Base-by-base conservation (phyloP, 768 basidiomycete species). In the Lactifluus subvellereus region DNA sequence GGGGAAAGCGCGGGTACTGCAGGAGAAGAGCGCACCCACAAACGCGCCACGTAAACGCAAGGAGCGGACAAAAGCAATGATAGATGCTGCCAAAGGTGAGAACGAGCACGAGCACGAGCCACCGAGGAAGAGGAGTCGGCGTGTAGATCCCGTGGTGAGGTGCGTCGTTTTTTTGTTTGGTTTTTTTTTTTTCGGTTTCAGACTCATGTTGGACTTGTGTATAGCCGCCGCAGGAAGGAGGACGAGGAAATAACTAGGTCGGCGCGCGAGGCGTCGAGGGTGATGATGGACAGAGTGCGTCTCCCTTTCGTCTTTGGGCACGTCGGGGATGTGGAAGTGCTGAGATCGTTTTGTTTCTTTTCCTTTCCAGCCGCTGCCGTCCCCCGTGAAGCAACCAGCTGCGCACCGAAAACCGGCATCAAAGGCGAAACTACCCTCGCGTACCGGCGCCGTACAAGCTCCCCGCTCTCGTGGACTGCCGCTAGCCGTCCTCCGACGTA, bases 401-500 rank as follows among this genome's bases (percentile, higher is more conserved):
- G 27, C n/a, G 20, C n/a, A 32, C 16, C 42, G 14, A 20, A 63
- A 59, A 54, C 51, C 30, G 3, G 11, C 57, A 3, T 42, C 47
- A n/a, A 55, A 45, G 18, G 27, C 32, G 18, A 64, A 59, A 35
- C 58, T 22, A n/a, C 37, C 38, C 8, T 59, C 50, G 9, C 35
- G 47, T 6, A 6, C 20, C 11, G 18, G 35, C 16, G 56, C 35
- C 3, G 22, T 10, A 14, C 37, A 1, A 35, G 32, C 14, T 10
- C n/a, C 14, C 20, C 62, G 57, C 14, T 18, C 53, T 10, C 57
- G 62, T n/a, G 58, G 62, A 0, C 54, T 50, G 16, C 62, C 62
- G 0, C 62, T 11, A 3, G 58, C 22, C 7, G 58, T 64, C 18
- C 54, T 59, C 6, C 58, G 62, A 3, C 62, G 62, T 5, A 50